These are phyloP conservation scores for Globomyces pollinis-pini DNA, from an alignment of 192 early-diverging fungal species.

Conservation along the genomic window DNA sequence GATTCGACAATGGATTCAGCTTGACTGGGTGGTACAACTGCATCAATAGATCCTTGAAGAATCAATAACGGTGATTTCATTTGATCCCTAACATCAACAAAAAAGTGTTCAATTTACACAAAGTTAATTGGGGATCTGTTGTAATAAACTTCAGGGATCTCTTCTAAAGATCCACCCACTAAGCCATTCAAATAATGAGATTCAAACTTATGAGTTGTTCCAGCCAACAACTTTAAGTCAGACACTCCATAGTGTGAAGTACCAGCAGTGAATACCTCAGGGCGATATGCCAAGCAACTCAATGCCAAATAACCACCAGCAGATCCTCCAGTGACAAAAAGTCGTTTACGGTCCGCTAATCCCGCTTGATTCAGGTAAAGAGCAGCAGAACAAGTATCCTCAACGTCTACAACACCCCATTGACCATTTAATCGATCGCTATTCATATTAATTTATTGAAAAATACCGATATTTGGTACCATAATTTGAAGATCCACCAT, in stretches of 20 bases:
- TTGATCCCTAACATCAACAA: no score
- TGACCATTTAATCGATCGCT: conserved; percentile 58
- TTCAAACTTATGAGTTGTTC: conserved; percentile 82
- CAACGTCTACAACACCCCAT: conserved; percentile 70
- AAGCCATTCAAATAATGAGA: conserved; percentile 23
- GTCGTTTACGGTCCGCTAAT: conserved; percentile 47
- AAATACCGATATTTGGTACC: conserved; percentile 64
- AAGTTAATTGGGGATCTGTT: conserved; percentile 58
- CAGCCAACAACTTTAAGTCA: conserved; percentile 54
- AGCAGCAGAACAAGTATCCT: conserved; percentile 67
- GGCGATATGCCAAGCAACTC: conserved; percentile 57
- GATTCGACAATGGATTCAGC: conserved; percentile 64
- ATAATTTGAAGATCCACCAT: conserved; percentile 69
- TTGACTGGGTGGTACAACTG: conserved; percentile 70
- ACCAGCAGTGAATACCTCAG: conserved; percentile 64
- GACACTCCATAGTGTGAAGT: conserved; percentile 66
- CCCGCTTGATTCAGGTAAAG: conserved; percentile 48
- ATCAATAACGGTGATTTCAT: conserved; percentile 60
- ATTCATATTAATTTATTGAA: no score
- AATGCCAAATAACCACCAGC: conserved; percentile 58
- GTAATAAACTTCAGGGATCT: conserved; percentile 43
- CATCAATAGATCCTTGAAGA: conserved; percentile 67
- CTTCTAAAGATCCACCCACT: conserved; percentile 56
- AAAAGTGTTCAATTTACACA: no score
- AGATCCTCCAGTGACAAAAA: conserved; percentile 61